Evolutionary conservation across 2,329 filamentous ascomycete genomes (phyloP), one percentile per base, ranked within the genome.

Genomic region (Ophiocordyceps polyrhachis-furcata): DNA sequence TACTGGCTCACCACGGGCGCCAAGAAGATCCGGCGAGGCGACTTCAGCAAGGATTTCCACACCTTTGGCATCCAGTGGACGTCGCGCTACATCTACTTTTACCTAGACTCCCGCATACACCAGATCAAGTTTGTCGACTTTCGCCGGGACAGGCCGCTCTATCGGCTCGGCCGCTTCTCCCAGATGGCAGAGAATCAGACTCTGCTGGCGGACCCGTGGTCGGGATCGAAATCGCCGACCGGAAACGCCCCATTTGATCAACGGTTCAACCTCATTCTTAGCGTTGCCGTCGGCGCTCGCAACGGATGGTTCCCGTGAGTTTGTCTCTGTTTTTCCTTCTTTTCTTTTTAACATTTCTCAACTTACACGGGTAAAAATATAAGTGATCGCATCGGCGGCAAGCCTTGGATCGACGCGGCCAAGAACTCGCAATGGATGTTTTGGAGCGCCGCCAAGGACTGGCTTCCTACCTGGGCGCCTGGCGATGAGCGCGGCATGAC

Each of bases 51-150:
- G 12, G 51, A 49, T 2, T 73, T 66, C 51, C 67, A 73, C 54
- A 74, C 66, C 1, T 75, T 64, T 48, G 71, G 69, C 5, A 49
- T 74, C 15, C 68, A 73, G 50, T 74, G 71, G 71, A 63, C 60
- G 2, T 59, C 66, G 43, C 62, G 67, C 40, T 72, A 73, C 55
- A 58, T 74, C 19, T 73, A 69, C 58, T 71, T 68, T 23, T 74
- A 69, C 52, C 56, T 73, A 35, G 67, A 74, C 53, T 62, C 58
- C 50, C 60, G 62, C 15, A 54, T 67, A 14, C 55, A 57, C 17
- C 58, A 65, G 50, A 61, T 65, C 48, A 50, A 63, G 41, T 64
- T 61, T 47, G 51, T 62, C 15, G 57, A 57, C 12, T 64, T 66
- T 49, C 52, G 53, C n/a, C 44, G 48, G 21, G 50, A 56, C 19